Base-by-base conservation (phyloP, 2,329 filamentous ascomycete species). In the Hypoxylon sp. region DNA sequence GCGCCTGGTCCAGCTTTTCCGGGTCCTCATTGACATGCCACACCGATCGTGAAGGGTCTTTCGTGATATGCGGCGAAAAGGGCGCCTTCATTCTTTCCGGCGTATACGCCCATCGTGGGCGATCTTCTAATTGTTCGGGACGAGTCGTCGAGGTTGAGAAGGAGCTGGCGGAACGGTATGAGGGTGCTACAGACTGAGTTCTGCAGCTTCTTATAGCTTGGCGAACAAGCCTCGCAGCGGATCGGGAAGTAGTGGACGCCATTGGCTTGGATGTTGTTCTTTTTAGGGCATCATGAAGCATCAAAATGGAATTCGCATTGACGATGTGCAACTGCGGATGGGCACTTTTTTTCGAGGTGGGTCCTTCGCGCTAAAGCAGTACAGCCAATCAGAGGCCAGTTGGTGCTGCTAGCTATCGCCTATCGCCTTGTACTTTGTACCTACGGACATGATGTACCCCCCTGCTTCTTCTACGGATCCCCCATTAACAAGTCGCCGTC, bases 1-100 rank as follows among this genome's bases (percentile, higher is more conserved):
- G 97, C 78, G 93, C 91, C 51, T 87, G 83, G 77, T 98, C 91
- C 59, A 99, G 83, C 74, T 84, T 84, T 70, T 82, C 84, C 8
- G 92, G 92, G 75, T 94, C 88, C 19, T 87, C 85, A 80, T 98
- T 98, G 78, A 94, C 89, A 72, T 76, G 76, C 87, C 88, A 95
- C 75, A 78, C 74, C 69, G 83, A 85, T 72, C 80, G 84, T 66
- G 73, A 77, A 56, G 81, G 87, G 74, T 83, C 82, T 79, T 81
- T 88, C 75, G 82, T 84, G 70, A 81, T 85, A 80, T 82, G 88
- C 77, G 84, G 86, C 71, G 80, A 89, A 82, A 92, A 87, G 0
- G 89, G 87, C 3, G 90, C 90, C 80, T 90, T 92, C 84, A 92
- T 91, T 61, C 81, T 82, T 68, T 85, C 81, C 8, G 91, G 91